A percentile compares a stretch with the other conserved stretches of the same genome.
Conservation (phyloP, 768 basidiomycete species). For the Tricholoma bakamatsutake region DNA sequence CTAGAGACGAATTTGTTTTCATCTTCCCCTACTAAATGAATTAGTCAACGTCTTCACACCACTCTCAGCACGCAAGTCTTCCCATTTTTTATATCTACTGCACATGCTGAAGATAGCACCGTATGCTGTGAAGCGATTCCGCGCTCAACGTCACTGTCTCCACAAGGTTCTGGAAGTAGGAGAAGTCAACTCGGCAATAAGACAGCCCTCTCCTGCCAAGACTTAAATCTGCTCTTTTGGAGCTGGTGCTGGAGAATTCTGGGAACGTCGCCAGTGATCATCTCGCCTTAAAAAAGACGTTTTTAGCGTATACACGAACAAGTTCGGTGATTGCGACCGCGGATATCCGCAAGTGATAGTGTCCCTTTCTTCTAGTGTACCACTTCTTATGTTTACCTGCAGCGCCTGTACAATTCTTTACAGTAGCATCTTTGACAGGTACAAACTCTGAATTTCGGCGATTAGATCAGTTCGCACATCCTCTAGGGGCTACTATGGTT, state of each 20-base stretch:
- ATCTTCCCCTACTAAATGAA: no score
- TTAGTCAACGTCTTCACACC: no score
- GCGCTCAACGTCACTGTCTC: no score
- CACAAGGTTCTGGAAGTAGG: no score
- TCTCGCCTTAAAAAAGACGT: constrained; percentile 45
- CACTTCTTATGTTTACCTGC: neutral
- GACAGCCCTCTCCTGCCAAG: no score
- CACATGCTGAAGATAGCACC: no score
- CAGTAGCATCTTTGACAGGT: constrained; percentile 10
- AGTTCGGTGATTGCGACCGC: constrained; percentile 39
- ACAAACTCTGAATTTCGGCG: neutral
- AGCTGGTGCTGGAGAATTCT: constrained; percentile 22
- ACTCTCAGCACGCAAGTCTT: no score
- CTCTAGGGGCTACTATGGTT: constrained; percentile 38
- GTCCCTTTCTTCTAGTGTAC: neutral
- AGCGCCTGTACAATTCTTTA: constrained; percentile 46
- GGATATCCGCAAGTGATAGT: constrained; percentile 29
- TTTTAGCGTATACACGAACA: constrained; percentile 46
- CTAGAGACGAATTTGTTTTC: no score
- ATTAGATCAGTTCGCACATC: constrained; percentile 24
- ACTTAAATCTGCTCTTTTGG: no score
- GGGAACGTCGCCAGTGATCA: constrained; percentile 49
- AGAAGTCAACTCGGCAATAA: no score
- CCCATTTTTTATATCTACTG: no score
- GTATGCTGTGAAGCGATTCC: no score